Conservation (phyloP, 345 rosid species). For the Eutrema yunnanense region DNA sequence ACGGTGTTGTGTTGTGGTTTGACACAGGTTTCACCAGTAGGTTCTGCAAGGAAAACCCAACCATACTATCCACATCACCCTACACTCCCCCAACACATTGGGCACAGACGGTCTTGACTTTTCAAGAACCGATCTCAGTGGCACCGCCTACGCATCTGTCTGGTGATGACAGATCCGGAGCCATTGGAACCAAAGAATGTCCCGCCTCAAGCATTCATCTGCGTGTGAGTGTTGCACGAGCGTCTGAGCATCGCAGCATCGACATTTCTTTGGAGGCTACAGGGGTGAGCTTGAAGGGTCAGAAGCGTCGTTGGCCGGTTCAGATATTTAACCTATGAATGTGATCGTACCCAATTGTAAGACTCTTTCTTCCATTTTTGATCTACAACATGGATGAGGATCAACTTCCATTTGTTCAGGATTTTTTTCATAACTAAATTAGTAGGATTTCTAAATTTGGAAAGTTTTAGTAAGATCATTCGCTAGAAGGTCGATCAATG, state of each 20-base stretch:
- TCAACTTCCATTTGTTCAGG: not conserved
- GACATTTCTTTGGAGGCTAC: constrained; percentile 76
- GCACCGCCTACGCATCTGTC: constrained; percentile 35
- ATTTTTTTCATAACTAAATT: not conserved
- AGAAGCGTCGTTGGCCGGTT: constrained; percentile 55
- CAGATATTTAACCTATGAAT: constrained; percentile 69
- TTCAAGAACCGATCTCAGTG: constrained; percentile 72
- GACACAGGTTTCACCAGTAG: constrained; percentile 81
- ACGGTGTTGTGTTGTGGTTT: constrained; percentile 86
- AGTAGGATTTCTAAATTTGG: not conserved
- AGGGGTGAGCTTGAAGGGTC: constrained; percentile 44
- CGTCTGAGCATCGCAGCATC: constrained; percentile 69
- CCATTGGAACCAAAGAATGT: constrained; percentile 45
- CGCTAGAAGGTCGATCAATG: not conserved
- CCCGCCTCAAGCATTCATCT: constrained; percentile 61
- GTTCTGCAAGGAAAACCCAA: constrained; percentile 83
- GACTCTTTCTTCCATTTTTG: not conserved
- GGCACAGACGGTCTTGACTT: constrained; percentile 85
- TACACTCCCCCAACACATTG: constrained; percentile 80
- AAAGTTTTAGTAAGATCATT: no score
- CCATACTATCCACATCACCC: constrained; percentile 79
- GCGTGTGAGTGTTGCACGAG: constrained; percentile 81
- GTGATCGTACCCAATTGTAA: constrained; percentile 9
- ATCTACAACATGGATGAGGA: not conserved
- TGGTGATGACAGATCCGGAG: constrained; percentile 29